These are phyloP conservation scores for Penicillium fuscoglaucum DNA, from an alignment of 2,329 filamentous ascomycete genomes.

Conservation along the genomic window DNA sequence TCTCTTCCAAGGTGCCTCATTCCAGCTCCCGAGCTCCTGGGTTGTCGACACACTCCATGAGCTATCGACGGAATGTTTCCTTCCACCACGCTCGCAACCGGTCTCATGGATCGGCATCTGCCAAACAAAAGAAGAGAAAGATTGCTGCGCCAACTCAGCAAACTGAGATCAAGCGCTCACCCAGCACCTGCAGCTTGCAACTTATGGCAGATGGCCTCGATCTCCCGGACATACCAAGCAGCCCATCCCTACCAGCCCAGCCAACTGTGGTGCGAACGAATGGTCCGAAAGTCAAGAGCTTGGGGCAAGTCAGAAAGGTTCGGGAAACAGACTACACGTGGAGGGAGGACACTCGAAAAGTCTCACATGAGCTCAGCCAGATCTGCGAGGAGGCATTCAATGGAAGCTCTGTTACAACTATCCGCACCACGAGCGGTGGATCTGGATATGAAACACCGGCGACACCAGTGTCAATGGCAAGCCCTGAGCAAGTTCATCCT, in stretches of 20 bases:
- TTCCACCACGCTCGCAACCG: constrained; percentile 58
- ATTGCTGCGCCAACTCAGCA: constrained; percentile 18
- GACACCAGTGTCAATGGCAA: constrained; percentile 44
- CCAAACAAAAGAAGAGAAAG: constrained; percentile 25
- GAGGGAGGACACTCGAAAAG: constrained; percentile 77
- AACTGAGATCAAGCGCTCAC: constrained; percentile 27
- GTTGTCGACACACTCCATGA: constrained; percentile 47
- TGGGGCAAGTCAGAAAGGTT: constrained; percentile 45
- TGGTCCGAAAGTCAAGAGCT: constrained; percentile 30
- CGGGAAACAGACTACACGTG: constrained; percentile 52
- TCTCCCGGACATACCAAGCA: constrained; percentile 33
- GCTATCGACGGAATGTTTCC: constrained; percentile 63
- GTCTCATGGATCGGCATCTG: constrained; percentile 32
- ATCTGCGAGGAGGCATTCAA: constrained; percentile 94
- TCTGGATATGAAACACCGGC: constrained; percentile 54
- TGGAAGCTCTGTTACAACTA: constrained; percentile 59
- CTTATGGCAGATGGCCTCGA: constrained; percentile 23
- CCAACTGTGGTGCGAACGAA: constrained; percentile 39
- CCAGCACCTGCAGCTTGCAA: constrained; percentile 30
- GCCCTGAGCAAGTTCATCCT: constrained; percentile 26
- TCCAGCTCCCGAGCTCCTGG: constrained; percentile 46
- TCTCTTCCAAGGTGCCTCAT: constrained; percentile 49
- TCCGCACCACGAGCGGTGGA: constrained; percentile 45
- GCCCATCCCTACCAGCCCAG: constrained; percentile 43
- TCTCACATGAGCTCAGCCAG: constrained; percentile 81